phyloP scores from a whole-genome alignment of 176 grass and related monocot species.

The Oryza officinalis region DNA sequence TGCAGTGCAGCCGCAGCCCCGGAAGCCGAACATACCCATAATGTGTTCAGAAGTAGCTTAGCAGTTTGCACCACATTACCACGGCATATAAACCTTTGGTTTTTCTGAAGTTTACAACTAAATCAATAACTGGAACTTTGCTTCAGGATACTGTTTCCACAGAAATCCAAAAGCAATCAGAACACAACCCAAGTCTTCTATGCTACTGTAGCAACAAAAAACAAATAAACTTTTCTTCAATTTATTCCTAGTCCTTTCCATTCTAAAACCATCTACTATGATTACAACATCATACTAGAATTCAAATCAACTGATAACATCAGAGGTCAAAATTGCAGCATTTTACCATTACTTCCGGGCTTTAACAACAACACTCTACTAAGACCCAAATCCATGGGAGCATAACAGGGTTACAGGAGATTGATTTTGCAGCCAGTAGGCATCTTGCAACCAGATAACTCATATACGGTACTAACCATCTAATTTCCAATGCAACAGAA shows the following conservation, averaged over 20 bases:
- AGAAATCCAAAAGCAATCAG: constrained; percentile 6
- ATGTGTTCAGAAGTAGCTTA: neutral
- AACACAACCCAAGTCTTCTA: neutral
- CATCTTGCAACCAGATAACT: neutral
- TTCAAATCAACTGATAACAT: neutral
- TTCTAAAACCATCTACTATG: constrained; percentile 2
- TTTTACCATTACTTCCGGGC: neutral
- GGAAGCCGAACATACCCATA: no score
- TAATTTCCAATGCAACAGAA: neutral
- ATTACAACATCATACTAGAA: neutral
- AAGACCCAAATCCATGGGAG: neutral
- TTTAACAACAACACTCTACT: constrained; percentile 1
- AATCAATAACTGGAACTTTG: neutral
- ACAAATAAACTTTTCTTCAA: neutral
- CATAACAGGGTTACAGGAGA: neutral
- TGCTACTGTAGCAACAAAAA: neutral
- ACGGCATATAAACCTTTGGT: neutral
- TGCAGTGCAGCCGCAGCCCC: no score
- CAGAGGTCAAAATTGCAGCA: constrained; percentile 12
- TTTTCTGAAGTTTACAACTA: neutral
- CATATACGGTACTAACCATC: neutral
- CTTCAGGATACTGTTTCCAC: constrained; percentile 13
- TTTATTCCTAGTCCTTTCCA: neutral
- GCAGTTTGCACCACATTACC: neutral
- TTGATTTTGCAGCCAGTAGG: constrained; percentile 1